Conservation (phyloP, 352 stramenopile species). For the Phytophthora palmivora region DNA sequence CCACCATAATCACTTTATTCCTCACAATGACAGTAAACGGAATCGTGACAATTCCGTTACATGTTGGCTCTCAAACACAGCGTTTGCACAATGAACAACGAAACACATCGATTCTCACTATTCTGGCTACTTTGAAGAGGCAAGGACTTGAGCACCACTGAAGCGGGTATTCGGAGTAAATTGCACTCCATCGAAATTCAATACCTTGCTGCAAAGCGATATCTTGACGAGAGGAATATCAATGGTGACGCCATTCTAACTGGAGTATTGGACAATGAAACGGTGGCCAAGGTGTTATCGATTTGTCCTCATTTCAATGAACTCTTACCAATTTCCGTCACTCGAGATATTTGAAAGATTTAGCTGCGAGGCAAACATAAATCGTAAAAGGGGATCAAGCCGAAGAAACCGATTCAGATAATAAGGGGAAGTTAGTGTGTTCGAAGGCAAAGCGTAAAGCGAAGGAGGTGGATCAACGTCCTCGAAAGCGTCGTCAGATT, state of each 20-base stretch:
- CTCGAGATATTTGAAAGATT: constrained; percentile 13
- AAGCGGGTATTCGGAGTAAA: constrained; percentile 23
- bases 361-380: background rate
- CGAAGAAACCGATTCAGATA: constrained; percentile 1
- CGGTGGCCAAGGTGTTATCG: constrained; percentile 20
- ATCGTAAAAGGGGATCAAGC: background rate
- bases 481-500: constrained; percentile 3
- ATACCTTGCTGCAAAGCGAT: constrained; percentile 24
- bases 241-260: constrained; percentile 3
- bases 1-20: no score
- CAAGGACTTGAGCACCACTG: constrained; percentile 18
- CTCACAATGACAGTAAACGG: no score
- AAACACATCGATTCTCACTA: constrained; percentile 8
- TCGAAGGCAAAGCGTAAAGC: constrained; percentile 10
- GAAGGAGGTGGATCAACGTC: background rate
- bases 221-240: constrained; percentile 14
- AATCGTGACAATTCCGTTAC: no score
- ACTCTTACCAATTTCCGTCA: constrained; percentile 19
- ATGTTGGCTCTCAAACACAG: no score
- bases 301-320: constrained; percentile 38
- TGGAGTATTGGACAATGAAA: constrained; percentile 11
- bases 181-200: constrained; percentile 22
- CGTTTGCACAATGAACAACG: constrained; percentile 21
- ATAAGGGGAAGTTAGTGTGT: background rate
- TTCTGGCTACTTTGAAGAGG: constrained; percentile 14